These are phyloP conservation scores for Neckera pumila DNA, from an alignment of 225 moss, liverwort and hornwort species.

Conservation along the genomic window DNA sequence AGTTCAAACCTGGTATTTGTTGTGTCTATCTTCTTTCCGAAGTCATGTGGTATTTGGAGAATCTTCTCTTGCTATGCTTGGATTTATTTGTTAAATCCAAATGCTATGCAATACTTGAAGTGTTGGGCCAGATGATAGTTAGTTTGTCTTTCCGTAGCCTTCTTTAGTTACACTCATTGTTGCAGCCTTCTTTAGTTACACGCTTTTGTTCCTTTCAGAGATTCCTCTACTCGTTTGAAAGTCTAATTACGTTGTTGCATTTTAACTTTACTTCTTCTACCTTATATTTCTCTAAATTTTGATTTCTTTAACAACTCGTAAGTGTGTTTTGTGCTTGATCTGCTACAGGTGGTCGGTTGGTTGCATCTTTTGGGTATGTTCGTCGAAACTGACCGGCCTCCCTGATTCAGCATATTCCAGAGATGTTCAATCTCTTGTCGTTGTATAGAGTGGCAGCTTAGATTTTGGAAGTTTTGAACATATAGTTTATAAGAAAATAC, in stretches of 20 bases:
- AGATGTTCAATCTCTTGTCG: background rate
- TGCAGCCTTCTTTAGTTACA: no score
- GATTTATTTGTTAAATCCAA: background rate
- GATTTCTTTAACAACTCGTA: background rate
- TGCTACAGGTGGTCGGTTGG: slow-evolving; percentile 85
- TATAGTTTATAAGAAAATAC: background rate
- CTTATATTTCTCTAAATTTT: background rate
- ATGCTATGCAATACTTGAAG: background rate
- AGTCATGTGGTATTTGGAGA: background rate
- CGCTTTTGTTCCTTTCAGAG: background rate
- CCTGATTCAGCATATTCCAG: background rate
- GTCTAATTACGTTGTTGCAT: background rate
- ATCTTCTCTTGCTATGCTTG: background rate
- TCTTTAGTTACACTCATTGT: background rate
- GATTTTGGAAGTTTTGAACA: background rate
- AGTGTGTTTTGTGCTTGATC: slow-evolving; percentile 8
- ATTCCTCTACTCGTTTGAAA: background rate
- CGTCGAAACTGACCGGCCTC: background rate
- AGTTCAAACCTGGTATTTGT: slow-evolving; percentile 2
- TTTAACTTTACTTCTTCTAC: background rate
- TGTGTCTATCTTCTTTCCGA: background rate
- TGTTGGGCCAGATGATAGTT: background rate
- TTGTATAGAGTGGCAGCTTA: background rate
- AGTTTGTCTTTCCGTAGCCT: background rate
- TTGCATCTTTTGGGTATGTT: slow-evolving; percentile 90